Evolutionary conservation across 2,329 filamentous ascomycete genomes (phyloP), one percentile per base, ranked within the genome.

Genomic region (Aspergillus piperis): DNA sequence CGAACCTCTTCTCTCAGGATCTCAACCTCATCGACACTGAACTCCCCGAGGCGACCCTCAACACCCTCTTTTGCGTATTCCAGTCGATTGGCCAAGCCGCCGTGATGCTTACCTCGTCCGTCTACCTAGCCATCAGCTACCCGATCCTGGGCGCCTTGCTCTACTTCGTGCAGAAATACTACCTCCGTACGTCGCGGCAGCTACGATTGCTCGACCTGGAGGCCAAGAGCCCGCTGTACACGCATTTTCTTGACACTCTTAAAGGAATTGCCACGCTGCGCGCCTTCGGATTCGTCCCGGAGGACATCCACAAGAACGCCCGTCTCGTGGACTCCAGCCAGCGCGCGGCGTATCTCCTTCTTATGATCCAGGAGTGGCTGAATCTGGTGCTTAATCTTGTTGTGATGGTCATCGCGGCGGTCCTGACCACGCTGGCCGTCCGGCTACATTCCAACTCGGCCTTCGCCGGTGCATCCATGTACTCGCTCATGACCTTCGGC

Each of bases 1-100:
- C 77, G n/a, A 82, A 82, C 60, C 69, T 77, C 21, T 82, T 83
- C 65, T 77, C 74, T 15, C 80, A 82, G 61, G 80, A 83, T 68
- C 70, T 82, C 4, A 70, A 75, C 56, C 68, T 82, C 17, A 78
- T 82, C 13, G 80, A 82, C 54, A 76, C 71, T 59, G 74, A 79
- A 48, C 66, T 82, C 8, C 63, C 63, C 1, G 57, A 55, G 17
- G 47, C 54, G 10, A 32, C 42, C 1, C 36, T 61, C 19, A 58
- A 63, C 30, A n/a, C 77, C 7, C 48, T 61, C 8, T 49, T 53
- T 21, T 57, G 58, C 38, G 51, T 71, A 21, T 66, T 68, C 6
- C 55, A 64, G 15, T 58, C 66, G 0, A 60, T 70, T 42, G 69
- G 68, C 4, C 63, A 68, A 44, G 63, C 67, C 19, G 64, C 64